Evolutionary conservation across 164 flowering plant species (phyloP).

Genomic region (Dillenia turbinata): DNA sequence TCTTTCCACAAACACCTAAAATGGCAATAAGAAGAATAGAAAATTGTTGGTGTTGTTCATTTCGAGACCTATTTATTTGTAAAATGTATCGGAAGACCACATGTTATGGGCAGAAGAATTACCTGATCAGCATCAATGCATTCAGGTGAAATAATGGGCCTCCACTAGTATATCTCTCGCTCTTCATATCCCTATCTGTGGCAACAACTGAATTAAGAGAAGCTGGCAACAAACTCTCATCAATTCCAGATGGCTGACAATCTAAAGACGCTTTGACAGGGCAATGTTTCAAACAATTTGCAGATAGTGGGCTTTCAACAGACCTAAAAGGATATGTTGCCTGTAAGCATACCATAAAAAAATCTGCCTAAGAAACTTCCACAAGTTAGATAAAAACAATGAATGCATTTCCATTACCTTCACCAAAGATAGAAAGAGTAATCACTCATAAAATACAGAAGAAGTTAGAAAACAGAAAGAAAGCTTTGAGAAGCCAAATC

Average conservation of each 20-base stretch:
- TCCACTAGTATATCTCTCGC: constrained; percentile 43
- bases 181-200: constrained; percentile 53
- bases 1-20: too few relatives aligned
- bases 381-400: too few relatives aligned
- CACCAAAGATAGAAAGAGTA: too few relatives aligned
- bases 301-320: constrained; percentile 54
- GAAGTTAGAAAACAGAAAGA: too few relatives aligned
- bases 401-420: too few relatives aligned
- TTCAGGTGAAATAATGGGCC: constrained; percentile 55
- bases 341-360: constrained; percentile 23
- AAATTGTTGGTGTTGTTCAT: too few relatives aligned
- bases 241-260: constrained; percentile 53
- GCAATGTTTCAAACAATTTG: constrained; percentile 41
- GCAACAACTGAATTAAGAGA: constrained; percentile 76
- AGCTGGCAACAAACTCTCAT: constrained; percentile 68
- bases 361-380: too few relatives aligned
- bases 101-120: background rate
- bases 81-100: too few relatives aligned
- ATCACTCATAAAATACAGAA: too few relatives aligned
- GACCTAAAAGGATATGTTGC: constrained; percentile 50
- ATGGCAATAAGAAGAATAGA: too few relatives aligned
- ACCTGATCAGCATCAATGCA: constrained; percentile 82
- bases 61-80: too few relatives aligned
- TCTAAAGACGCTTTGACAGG: constrained; percentile 48
- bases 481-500: too few relatives aligned